Base-by-base conservation (phyloP, 2,329 filamentous ascomycete species). In the Lomentospora prolificans region DNA sequence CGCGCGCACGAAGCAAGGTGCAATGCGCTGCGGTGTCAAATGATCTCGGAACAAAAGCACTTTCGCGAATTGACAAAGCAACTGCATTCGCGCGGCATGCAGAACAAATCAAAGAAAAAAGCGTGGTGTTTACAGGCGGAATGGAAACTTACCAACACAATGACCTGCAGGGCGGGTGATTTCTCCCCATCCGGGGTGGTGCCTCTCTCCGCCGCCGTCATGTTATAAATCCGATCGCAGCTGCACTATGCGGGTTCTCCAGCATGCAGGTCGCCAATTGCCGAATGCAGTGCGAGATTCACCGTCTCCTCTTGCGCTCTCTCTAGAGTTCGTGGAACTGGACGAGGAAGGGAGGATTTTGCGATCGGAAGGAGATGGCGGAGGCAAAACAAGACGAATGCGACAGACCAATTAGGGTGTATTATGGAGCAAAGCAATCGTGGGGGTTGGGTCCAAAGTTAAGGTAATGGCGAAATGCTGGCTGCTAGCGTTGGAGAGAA, bases 131-230 rank as follows among this genome's bases (percentile, higher is more conserved):
- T 22, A 48, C 19, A 14, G 24, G 50, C 50, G 41, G n/a, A 12
- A 10, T 36, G n/a, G 36, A 22, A 55, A 78, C 85, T 75, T 74
- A 90, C 86, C 74, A 90, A 69, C 58, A 90, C 76, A 71, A 89
- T 88, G 50, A 90, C 83, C 70, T 90, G 85, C 70, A 90, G 72
- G 41, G 81, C 80, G 67, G 81, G 77, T 57, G 31, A 25, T 25
- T 10, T 24, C n/a, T 39, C 53, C 53, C 25, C 22, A 12, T 50
- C 46, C 31, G 53, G 17, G 10, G 24, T 19, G 6, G 25, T 24
- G 46, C 53, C n/a, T 6, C 25, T 25, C 17, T 51, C 41, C 27
- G 53, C 19, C 46, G 31, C 46, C 46, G 46, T 48, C 53, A 55
- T 55, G 28, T 30, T 9, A 10, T 22, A 28, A 25, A 33, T 51